phyloP scores from a whole-genome alignment of 257 asterid species.

The Misopates orontium region DNA sequence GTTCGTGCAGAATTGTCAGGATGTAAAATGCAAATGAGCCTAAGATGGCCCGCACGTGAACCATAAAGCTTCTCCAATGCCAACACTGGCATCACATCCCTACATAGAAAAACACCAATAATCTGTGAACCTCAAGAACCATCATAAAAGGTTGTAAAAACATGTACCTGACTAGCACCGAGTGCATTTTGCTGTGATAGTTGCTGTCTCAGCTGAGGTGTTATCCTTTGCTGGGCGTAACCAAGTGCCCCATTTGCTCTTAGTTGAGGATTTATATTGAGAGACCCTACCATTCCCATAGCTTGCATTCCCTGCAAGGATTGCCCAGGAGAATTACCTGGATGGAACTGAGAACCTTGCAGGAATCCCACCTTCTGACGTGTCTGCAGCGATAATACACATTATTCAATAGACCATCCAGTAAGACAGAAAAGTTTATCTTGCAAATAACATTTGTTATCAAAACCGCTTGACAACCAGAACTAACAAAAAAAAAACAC shows the following conservation, averaged over 20 bases:
- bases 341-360: conserved; percentile 81
- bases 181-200: conserved; percentile 72
- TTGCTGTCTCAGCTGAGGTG: conserved; percentile 73
- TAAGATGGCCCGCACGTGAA: no score
- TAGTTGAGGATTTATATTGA: conserved; percentile 66
- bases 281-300: conserved; percentile 71
- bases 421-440: not conserved
- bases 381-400: conserved; percentile 62
- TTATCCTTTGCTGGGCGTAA: conserved; percentile 63
- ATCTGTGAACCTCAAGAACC: conserved; percentile 13
- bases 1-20: no score
- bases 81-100: not conserved
- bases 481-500: no score
- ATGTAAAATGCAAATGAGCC: no score
- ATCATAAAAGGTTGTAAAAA: conserved; percentile 14
- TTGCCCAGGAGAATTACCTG: conserved; percentile 79
- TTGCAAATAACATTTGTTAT: not conserved
- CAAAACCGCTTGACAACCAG: not conserved
- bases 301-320: conserved; percentile 72
- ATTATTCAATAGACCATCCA: conserved; percentile 23
- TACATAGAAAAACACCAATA: conserved; percentile 25
- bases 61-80: no score
- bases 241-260: conserved; percentile 65
- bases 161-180: conserved; percentile 61
- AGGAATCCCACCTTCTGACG: conserved; percentile 73